A percentile compares a stretch with the other conserved stretches of the same genome.
Evolutionary conservation across 2,329 filamentous ascomycete species (phyloP).

Genomic region (Seiridium cupressi): DNA sequence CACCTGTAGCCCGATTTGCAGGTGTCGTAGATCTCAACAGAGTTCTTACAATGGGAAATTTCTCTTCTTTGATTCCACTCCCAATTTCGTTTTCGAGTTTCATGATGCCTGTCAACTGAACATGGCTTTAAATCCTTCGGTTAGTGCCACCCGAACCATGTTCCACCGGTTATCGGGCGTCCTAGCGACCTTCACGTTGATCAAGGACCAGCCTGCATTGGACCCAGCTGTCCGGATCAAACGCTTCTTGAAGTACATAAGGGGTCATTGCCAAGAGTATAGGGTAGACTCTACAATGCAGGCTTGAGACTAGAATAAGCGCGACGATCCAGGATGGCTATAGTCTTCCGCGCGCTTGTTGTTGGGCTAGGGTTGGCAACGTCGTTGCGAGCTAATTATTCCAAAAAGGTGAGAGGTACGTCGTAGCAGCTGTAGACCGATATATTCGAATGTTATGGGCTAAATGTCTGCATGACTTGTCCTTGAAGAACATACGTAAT

Average conservation of each 20-base stretch:
- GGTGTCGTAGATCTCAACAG: too few relatives aligned
- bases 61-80: neutral
- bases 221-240: constrained; percentile 2
- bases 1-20: too few relatives aligned
- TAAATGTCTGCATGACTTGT: neutral
- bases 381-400: too few relatives aligned
- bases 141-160: neutral
- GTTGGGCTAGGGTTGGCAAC: too few relatives aligned
- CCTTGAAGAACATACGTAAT: neutral
- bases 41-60: too few relatives aligned
- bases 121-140: neutral
- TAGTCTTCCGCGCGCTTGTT: neutral
- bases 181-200: too few relatives aligned
- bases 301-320: neutral
- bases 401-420: too few relatives aligned
- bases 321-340: neutral
- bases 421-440: neutral
- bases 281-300: too few relatives aligned
- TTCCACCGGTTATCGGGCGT: neutral
- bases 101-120: neutral
- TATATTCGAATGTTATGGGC: neutral
- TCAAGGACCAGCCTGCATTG: neutral
- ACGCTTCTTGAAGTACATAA: constrained; percentile 2
- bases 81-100: neutral
- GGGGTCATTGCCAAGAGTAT: neutral